Evolutionary conservation across 345 rosid genomes (phyloP).

Genomic region (Boechera stricta): DNA sequence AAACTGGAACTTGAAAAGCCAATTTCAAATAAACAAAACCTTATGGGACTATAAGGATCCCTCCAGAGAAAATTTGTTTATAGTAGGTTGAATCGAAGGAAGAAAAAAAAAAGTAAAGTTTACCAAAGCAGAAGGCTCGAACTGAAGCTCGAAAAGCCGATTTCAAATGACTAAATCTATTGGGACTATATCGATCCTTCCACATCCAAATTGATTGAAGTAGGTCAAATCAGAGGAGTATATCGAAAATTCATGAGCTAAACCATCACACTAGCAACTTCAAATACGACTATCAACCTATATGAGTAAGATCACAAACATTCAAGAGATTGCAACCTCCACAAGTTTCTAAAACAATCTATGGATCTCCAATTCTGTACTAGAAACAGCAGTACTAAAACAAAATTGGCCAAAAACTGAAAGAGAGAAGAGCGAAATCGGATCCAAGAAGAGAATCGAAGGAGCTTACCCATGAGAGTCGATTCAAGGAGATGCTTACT

Average conservation of each 20-base stretch:
- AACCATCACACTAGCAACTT: slow-evolving; percentile 25
- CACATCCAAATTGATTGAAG: slow-evolving; percentile 12
- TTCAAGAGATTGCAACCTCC: not conserved
- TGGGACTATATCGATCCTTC: not conserved
- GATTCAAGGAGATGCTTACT: slow-evolving; percentile 77
- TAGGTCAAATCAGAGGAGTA: too few species aligned
- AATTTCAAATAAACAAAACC: slow-evolving; percentile 14
- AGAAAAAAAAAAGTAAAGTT: slow-evolving; percentile 1
- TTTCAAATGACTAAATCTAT: not conserved
- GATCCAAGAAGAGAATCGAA: slow-evolving; percentile 27
- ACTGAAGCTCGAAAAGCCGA: not conserved
- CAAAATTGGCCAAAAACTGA: too few species aligned
- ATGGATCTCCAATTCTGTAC: slow-evolving; percentile 35
- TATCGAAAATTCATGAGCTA: slow-evolving; percentile 13
- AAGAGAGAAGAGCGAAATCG: not conserved
- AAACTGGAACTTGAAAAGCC: slow-evolving; percentile 6
- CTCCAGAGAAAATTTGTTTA: slow-evolving; percentile 3
- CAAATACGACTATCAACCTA: not conserved
- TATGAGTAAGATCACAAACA: not conserved
- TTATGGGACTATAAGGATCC: not conserved
- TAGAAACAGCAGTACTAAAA: not conserved
- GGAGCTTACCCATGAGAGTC: slow-evolving; percentile 81
- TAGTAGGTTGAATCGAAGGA: not conserved
- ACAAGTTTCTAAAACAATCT: slow-evolving; percentile 21
- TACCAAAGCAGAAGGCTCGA: slow-evolving; percentile 8